Conservation (phyloP, 768 basidiomycete genomes). For the Infundibulicybe gibba region DNA sequence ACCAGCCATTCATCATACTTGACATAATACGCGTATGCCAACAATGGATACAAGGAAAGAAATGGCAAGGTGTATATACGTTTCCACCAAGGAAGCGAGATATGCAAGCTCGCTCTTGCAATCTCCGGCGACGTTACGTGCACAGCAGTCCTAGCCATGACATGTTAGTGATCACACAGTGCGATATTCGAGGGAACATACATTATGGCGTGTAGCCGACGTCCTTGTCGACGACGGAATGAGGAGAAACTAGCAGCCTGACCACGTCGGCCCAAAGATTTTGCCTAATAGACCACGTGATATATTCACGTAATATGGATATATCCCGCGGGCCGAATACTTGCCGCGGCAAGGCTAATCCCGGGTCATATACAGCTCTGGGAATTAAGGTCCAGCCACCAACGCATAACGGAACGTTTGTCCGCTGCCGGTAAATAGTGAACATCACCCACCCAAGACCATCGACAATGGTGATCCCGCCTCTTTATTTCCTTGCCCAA, state of each 20-base stretch:
- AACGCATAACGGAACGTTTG: slow-evolving; percentile 2
- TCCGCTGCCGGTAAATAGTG: slow-evolving; percentile 11
- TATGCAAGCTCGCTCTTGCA: slow-evolving; percentile 60
- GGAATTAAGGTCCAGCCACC: slow-evolving; percentile 34
- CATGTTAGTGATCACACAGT: slow-evolving; percentile 3
- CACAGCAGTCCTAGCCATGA: slow-evolving; percentile 36
- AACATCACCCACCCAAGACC: slow-evolving; percentile 30
- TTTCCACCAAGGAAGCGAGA: slow-evolving; percentile 61
- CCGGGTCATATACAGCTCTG: slow-evolving; percentile 21
- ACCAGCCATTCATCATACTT: slow-evolving; percentile 88
- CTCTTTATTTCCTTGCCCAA: slow-evolving; percentile 2
- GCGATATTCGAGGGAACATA: slow-evolving; percentile 1
- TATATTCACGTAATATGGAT: background rate
- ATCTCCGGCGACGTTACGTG: slow-evolving; percentile 66
- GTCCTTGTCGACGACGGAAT: no score
- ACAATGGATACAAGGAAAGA: slow-evolving; percentile 75
- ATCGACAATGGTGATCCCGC: slow-evolving; percentile 36
- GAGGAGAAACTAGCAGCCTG: no score
- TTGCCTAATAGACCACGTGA: background rate
- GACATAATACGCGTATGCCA: slow-evolving; percentile 89
- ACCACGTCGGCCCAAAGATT: background rate
- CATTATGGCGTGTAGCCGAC: slow-evolving; percentile 3
- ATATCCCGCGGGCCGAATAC: background rate
- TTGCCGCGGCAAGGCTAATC: slow-evolving; percentile 11
- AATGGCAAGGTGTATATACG: slow-evolving; percentile 78